A percentile compares a stretch with the other conserved stretches of the same genome.
phyloP scores from a whole-genome alignment of 345 rosid genomes.

The Salix viminalis region DNA sequence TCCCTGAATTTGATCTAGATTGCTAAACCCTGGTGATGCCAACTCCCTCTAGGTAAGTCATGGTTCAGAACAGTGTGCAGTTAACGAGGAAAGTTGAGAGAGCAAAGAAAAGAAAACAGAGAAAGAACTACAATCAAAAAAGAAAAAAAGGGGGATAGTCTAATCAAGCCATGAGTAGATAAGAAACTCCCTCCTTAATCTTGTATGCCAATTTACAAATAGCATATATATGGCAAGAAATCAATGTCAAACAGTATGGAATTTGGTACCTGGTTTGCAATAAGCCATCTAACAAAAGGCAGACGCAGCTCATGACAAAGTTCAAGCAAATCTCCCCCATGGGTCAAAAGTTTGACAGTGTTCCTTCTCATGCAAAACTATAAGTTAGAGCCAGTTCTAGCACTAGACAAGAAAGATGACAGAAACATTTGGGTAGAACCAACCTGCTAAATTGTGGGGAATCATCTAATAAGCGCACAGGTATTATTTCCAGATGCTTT shows the following conservation, averaged over 20 bases:
- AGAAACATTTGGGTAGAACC: constrained; percentile 7
- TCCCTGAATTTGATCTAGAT: not conserved
- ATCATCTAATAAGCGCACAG: constrained; percentile 65
- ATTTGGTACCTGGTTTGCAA: constrained; percentile 57
- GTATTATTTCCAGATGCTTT: constrained; percentile 69
- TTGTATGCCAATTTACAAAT: not conserved
- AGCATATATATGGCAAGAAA: not conserved
- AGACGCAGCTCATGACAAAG: constrained; percentile 85
- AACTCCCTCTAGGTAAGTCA: not conserved
- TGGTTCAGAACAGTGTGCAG: not conserved
- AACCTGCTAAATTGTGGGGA: constrained; percentile 62
- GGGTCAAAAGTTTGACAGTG: constrained; percentile 79
- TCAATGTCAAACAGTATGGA: not conserved
- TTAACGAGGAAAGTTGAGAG: not conserved
- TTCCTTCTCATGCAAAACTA: constrained; percentile 49
- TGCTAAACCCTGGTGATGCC: not conserved
- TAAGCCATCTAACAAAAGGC: constrained; percentile 75
- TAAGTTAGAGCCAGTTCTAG: constrained; percentile 27
- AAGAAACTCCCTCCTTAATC: not conserved
- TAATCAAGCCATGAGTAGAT: not conserved
- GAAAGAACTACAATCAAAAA: too few species aligned
- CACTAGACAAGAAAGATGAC: constrained; percentile 7
- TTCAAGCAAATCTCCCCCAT: constrained; percentile 91
- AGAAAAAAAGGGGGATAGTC: not conserved
- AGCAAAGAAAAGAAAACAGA: not conserved